Conservation (phyloP, 2,329 filamentous ascomycete species). For the Apiospora saccharicola region DNA sequence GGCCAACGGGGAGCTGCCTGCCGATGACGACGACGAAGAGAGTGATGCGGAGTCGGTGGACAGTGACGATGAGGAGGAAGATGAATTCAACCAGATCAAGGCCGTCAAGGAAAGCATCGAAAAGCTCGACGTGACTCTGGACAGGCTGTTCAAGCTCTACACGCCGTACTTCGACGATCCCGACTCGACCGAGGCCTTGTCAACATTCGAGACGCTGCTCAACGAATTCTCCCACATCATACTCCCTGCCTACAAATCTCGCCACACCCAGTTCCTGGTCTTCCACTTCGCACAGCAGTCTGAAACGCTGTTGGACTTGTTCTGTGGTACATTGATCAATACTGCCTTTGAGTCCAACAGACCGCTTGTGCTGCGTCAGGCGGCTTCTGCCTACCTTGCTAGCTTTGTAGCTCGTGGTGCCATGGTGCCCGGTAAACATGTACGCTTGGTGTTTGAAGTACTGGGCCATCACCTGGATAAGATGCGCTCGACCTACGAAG, state of each 20-base stretch:
- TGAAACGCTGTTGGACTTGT: conserved; percentile 79
- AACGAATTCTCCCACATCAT: conserved; percentile 88
- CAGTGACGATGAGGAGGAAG: conserved; percentile 73
- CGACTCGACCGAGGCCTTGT: conserved; percentile 71
- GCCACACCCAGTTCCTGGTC: conserved; percentile 93
- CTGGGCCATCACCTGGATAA: conserved; percentile 80
- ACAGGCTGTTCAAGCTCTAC: conserved; percentile 87
- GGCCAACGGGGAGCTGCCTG: conserved; percentile 51
- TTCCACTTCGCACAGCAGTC: conserved; percentile 94
- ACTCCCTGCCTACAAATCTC: conserved; percentile 87
- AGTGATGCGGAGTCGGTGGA: conserved; percentile 76
- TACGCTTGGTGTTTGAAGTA: conserved; percentile 83
- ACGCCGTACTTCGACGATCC: conserved; percentile 74
- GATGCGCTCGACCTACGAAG: conserved; percentile 76
- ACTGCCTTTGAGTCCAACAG: conserved; percentile 75
- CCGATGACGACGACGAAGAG: conserved; percentile 51
- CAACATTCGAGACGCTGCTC: conserved; percentile 80
- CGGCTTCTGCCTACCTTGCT: conserved; percentile 89
- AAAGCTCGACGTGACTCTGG: conserved; percentile 91
- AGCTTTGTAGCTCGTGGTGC: conserved; percentile 93
- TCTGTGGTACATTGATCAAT: conserved; percentile 79
- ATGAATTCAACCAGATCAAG: conserved; percentile 71
- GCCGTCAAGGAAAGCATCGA: conserved; percentile 81
- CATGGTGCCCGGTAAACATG: conserved; percentile 76
- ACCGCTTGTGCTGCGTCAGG: conserved; percentile 78